These are phyloP conservation scores for Microcos paniculata DNA, from an alignment of 345 rosid genomes.

Conservation along the genomic window DNA sequence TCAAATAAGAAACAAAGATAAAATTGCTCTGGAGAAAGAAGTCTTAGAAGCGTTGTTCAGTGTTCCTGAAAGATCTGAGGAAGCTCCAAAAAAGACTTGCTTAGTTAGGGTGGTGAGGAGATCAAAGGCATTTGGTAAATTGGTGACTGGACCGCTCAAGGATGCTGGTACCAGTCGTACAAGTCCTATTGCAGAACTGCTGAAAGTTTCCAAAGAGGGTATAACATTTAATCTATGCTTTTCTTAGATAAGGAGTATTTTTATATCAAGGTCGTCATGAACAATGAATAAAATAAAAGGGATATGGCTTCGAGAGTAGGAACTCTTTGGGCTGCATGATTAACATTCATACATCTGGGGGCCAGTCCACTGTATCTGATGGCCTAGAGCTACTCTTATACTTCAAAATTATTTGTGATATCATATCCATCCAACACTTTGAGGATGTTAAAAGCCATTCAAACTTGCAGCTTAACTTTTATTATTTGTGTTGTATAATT, in stretches of 20 bases:
- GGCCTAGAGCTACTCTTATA: not conserved
- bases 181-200: slow-evolving; percentile 22
- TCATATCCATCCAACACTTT: not conserved
- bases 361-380: not conserved
- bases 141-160: slow-evolving; percentile 29
- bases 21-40: slow-evolving; percentile 42
- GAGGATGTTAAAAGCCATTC: not conserved
- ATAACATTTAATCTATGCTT: slow-evolving; percentile 2
- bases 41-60: slow-evolving; percentile 48
- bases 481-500: not conserved
- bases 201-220: slow-evolving; percentile 37
- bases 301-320: not conserved
- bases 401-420: not conserved
- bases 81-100: slow-evolving; percentile 25
- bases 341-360: not conserved
- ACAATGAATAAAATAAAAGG: not conserved
- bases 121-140: slow-evolving; percentile 36
- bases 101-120: slow-evolving; percentile 26
- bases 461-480: not conserved
- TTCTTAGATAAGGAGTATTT: not conserved
- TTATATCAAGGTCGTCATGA: not conserved
- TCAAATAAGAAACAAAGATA: slow-evolving; percentile 15
- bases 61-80: slow-evolving; percentile 36
- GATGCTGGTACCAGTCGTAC: slow-evolving; percentile 31
- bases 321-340: no score